Percentiles rank a stretch among this genome's conserved stretches.
Conservation (phyloP, 2,329 filamentous ascomycete genomes). For the Cladorrhinum sp. region DNA sequence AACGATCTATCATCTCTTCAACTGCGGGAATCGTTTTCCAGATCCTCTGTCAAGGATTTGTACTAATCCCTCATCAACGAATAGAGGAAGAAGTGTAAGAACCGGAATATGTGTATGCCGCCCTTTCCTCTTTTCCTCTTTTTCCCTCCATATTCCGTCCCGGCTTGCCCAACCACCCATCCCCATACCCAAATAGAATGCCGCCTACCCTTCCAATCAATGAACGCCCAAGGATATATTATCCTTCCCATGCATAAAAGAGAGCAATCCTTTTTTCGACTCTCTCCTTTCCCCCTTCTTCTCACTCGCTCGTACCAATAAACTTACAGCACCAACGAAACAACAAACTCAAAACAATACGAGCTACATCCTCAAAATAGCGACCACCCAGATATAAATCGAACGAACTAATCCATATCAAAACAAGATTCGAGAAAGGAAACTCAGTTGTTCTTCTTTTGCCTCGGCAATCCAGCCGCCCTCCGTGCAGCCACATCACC, state of each 20-base stretch:
- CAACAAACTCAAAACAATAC: no score
- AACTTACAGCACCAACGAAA: not conserved
- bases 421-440: no score
- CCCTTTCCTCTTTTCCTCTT: not conserved
- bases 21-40: not conserved
- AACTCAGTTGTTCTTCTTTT: not conserved
- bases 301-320: no score
- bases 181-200: not conserved
- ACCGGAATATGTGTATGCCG: not conserved
- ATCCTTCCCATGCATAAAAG: not conserved
- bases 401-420: not conserved
- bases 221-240: not conserved
- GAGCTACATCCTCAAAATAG: no score
- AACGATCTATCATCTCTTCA: not conserved
- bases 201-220: not conserved
- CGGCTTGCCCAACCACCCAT: not conserved
- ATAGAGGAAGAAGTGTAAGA: not conserved
- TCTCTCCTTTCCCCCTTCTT: not conserved
- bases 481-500: constrained; percentile 72
- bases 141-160: not conserved
- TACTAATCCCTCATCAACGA: not conserved
- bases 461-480: constrained; percentile 26
- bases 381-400: not conserved
- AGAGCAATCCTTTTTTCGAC: not conserved
- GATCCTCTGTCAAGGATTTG: no score